Base-by-base conservation (phyloP, 2,329 filamentous ascomycete genomes). In the Blumeriella jaapii region DNA sequence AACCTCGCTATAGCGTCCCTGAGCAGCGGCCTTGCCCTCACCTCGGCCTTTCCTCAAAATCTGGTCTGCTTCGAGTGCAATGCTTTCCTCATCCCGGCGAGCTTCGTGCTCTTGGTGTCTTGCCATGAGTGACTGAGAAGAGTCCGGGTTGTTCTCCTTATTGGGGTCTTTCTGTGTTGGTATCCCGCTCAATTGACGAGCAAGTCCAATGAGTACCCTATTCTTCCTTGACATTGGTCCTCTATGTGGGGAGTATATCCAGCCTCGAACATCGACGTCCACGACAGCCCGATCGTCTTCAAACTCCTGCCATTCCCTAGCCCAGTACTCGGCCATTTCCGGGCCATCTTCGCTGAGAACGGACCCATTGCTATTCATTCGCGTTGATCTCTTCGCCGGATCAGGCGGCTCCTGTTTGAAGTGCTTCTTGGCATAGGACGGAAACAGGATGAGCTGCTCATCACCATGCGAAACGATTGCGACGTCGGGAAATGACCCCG, bases 391-490 rank as follows among this genome's bases (percentile, higher is more conserved):
- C 14, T 34, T 25, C 23, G 47, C 43, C n/a, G 47, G 43, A 35
- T 55, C 56, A 15, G 49, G 41, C 15, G 50, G 38, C 13, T 28
- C 25, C 19, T 45, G 42, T 12, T 58, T 47, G 40, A 23, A 49
- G 47, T 46, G 58, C 43, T 44, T 55, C 51, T 53, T 87, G 77
- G 6, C 84, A 85, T 98, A 98, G 34, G 85, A 95, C 0, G 91
- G 91, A 49, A 98, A 98, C 15, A 98, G 57, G 7, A 98, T 74
- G 77, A 98, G 84, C 61, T 96, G 84, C 56, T 95, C 86, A 41
- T 85, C 74, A 9, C 84, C 87, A 42, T 76, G 78, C 8, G 76
- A 71, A 11, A 81, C 73, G 40, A 94, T 82, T n/a, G 80, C 74
- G 12, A 84, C 81, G 48, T 94, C 80, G 0, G 86, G 84, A 52